These are phyloP conservation scores for Colletotrichum shisoi DNA, from an alignment of 2,329 filamentous ascomycete genomes.

Conservation along the genomic window DNA sequence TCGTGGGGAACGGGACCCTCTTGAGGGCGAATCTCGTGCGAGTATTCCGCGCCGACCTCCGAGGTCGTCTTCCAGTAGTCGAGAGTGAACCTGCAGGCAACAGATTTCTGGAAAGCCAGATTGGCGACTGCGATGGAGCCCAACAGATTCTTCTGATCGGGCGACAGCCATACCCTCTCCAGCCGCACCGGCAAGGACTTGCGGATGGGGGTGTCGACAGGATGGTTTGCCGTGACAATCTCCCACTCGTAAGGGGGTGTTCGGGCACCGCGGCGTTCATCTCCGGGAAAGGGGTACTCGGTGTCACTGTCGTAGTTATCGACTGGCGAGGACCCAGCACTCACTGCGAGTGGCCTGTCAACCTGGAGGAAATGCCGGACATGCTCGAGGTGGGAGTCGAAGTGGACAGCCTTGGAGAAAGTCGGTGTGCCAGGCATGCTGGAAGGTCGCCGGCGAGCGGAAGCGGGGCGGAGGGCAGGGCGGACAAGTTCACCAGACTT, in stretches of 20 bases:
- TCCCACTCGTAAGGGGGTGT: conserved; percentile 80
- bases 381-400: conserved; percentile 94
- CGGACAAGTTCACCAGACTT: conserved; percentile 97
- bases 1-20: conserved; percentile 70
- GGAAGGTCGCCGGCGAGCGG: conserved; percentile 77
- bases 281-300: conserved; percentile 83
- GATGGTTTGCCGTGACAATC: conserved; percentile 75
- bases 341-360: conserved; percentile 93
- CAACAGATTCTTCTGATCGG: conserved; percentile 84
- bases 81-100: conserved; percentile 92
- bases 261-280: conserved; percentile 53
- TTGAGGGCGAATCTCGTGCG: conserved; percentile 62
- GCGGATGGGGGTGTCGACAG: conserved; percentile 66
- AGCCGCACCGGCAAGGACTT: conserved; percentile 75
- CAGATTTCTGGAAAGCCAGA: conserved; percentile 84
- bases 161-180: conserved; percentile 85
- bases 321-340: conserved; percentile 88
- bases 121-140: conserved; percentile 88
- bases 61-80: conserved; percentile 99
- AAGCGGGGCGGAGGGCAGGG: conserved; percentile 82
- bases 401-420: conserved; percentile 97
- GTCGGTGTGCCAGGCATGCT: conserved; percentile 98
- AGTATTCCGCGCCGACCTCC: conserved; percentile 88
- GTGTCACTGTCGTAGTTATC: conserved; percentile 85
- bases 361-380: conserved; percentile 95